Evolutionary conservation across 148 eudicot genomes (phyloP), one percentile per base, ranked within the genome.

Genomic region (Rhododendron williamsianum): DNA sequence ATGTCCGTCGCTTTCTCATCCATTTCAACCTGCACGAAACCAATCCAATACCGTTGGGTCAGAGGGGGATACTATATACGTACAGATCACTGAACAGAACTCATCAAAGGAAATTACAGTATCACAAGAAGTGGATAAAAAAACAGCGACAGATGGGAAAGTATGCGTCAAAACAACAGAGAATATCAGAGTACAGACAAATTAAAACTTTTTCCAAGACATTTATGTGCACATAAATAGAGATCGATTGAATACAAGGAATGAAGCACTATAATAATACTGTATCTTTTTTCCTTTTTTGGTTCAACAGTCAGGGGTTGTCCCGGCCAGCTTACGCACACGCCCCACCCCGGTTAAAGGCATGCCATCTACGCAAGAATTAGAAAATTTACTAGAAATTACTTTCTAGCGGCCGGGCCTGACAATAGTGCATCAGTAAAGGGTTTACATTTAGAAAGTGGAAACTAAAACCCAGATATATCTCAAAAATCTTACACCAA

Each of bases 1-100:
- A 88, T 82, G 87, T 91, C 94, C 82, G 90, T 93, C 92, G 86
- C 93, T 94, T 92, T 93, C 96, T 84, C 74, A 78, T 86, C 88
- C 92, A 90, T 93, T 89, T 89, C 91, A 12, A 84, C 93, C 98
- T 93, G 94, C 91, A 82, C 76, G 89, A 89, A 86, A 91, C 60
- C 46, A 78, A 81, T 15, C 69, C 87, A 82, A 25, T 58, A 46
- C 36, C 41, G 10, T 38, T 82, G 56, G 79, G 33, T 83, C 6
- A 41, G 58, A 84, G 27, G 46, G 41, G 81, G 48, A 35, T 77
- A 79, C 56, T 25, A 41, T 41, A 41, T 41, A 85, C 7, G 19
- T 76, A 45, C 27, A 82, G 51, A 12, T 1, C 21, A 41, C 8
- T 5, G 45, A 41, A 41, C 54, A 12, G 3, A 12, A 8, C 54